These are phyloP conservation scores for Cupressus sempervirens DNA, from an alignment of 75 land plant species.

Conservation along the genomic window DNA sequence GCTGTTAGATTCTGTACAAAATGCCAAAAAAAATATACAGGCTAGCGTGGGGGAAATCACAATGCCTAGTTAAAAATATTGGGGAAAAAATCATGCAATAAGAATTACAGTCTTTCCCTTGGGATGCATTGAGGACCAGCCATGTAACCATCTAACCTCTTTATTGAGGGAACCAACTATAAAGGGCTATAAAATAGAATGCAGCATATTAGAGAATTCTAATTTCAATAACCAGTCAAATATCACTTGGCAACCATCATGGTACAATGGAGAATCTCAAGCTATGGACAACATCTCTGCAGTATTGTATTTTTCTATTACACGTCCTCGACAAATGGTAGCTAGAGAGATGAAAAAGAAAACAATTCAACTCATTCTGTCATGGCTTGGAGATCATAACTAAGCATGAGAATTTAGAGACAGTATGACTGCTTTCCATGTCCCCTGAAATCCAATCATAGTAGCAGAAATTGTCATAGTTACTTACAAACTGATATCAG, in stretches of 20 bases:
- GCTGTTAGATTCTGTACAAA: background rate
- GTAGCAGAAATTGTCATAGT: background rate
- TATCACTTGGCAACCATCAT: background rate
- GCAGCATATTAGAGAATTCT: background rate
- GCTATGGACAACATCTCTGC: background rate
- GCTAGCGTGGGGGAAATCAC: too few species aligned
- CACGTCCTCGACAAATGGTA: background rate
- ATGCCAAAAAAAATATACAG: background rate
- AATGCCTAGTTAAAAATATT: background rate
- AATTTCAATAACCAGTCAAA: background rate
- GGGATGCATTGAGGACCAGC: background rate
- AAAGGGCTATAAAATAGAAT: background rate
- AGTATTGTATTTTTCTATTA: background rate
- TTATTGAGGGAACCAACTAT: background rate
- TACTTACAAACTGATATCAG: background rate
- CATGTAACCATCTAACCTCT: background rate
- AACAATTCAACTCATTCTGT: background rate
- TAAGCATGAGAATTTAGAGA: background rate
- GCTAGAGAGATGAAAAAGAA: background rate
- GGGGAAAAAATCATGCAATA: background rate
- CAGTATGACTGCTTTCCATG: background rate
- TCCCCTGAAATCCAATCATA: background rate
- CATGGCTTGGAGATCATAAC: background rate
- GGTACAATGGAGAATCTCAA: background rate
- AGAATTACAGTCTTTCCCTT: background rate